Evolutionary conservation across 108 stramenopile species (phyloP).

Genomic region (Pseudonitzschia multistriata): DNA sequence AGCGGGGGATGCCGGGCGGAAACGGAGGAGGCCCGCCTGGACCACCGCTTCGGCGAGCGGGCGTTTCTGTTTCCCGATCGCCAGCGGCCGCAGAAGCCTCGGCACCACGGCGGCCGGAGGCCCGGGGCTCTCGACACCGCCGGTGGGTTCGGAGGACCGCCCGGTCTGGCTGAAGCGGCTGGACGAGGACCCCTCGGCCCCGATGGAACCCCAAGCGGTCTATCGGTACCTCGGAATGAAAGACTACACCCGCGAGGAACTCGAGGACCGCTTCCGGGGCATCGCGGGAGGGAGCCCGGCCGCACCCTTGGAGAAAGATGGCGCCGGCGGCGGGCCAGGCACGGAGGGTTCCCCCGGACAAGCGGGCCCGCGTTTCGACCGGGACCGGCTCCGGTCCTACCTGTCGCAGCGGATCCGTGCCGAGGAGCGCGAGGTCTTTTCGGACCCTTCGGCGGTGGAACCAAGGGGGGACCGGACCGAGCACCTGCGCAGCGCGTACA

Average conservation of each 20-base stretch:
- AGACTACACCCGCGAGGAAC: conserved; percentile 9
- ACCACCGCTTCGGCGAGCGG: not conserved
- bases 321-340: not conserved
- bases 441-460: no score
- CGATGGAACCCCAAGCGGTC: conserved; percentile 19
- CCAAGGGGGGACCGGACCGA: not conserved
- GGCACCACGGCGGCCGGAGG: conserved; percentile 2
- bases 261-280: conserved; percentile 8
- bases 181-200: not conserved
- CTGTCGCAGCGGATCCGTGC: not conserved
- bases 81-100: not conserved
- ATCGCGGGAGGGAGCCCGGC: conserved; percentile 1
- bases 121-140: not conserved
- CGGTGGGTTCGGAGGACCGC: not conserved
- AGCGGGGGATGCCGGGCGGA: no score
- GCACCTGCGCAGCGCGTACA: conserved; percentile 13
- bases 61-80: not conserved
- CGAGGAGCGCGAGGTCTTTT: not conserved
- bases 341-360: not conserved
- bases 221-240: conserved; percentile 28
- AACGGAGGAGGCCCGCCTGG: not conserved
- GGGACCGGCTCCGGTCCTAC: no score
- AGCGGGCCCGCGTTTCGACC: no score
- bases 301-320: no score
- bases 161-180: not conserved